Conservation (phyloP, 208 protist species). For the Acanthamoeba royreba region DNA sequence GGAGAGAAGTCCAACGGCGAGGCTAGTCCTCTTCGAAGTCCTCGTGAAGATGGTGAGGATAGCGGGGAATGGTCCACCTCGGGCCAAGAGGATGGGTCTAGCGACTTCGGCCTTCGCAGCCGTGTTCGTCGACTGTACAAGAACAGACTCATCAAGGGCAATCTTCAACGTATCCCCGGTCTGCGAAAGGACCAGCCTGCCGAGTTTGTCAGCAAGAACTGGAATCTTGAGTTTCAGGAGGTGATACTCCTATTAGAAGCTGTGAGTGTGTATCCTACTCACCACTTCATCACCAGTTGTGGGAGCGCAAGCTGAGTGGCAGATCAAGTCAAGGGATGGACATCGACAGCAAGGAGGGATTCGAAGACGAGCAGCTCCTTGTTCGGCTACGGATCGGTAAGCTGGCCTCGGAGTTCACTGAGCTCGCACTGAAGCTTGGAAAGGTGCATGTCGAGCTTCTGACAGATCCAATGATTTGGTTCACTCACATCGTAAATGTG, state of each 20-base stretch:
- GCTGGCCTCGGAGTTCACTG: constrained; percentile 12
- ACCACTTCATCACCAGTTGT: not conserved
- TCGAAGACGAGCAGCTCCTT: not conserved
- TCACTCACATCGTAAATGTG: not conserved
- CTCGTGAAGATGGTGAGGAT: not conserved
- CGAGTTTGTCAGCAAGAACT: not conserved
- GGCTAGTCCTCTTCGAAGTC: not conserved
- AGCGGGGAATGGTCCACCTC: not conserved
- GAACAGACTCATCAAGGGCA: not conserved
- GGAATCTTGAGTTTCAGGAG: not conserved
- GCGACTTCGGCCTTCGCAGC: too few species aligned
- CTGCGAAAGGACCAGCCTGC: not conserved
- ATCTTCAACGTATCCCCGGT: not conserved
- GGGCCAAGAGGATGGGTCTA: not conserved
- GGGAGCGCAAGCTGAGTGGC: not conserved
- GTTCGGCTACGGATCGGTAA: constrained; percentile 17
- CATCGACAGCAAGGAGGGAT: not conserved
- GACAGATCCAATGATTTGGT: not conserved
- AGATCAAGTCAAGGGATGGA: not conserved
- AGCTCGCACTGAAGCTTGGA: not conserved
- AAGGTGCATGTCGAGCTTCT: not conserved
- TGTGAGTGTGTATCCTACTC: not conserved
- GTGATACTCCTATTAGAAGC: not conserved
- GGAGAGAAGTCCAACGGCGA: not conserved
- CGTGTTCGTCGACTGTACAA: not conserved